Base-by-base conservation (phyloP, 2,329 filamentous ascomycete species). In the Gyromitra esculenta region DNA sequence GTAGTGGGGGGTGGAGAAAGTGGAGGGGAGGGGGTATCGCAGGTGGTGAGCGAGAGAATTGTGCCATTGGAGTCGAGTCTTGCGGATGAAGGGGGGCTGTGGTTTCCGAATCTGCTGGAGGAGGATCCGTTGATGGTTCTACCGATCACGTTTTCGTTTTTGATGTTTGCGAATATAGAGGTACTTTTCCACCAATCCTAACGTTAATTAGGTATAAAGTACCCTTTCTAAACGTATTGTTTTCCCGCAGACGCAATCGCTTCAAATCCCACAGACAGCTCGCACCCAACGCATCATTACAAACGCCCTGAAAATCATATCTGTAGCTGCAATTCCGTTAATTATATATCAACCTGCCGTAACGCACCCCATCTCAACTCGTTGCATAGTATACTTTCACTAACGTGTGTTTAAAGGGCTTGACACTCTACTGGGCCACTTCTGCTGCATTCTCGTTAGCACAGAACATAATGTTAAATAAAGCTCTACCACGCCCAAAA, bases 101-200 rank as follows among this genome's bases (percentile, higher is more conserved):
- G 79, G 78, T 80, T 79, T 64, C 66, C 65, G 56, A 76, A 80
- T 70, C 52, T 81, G n/a, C 43, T 80, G 2, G 71, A 75, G 25
- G 71, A 77, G 48, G 80, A 81, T 76, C 77, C 79, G 6, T 57
- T 73, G 48, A 75, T 79, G 50, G 43, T 78, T 8, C 56, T 81
- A 31, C 80, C 80, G 4, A 57, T 80, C 35, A 39, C 77, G 2
- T 81, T 80, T 56, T 78, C 77, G 3, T 64, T 79, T 9, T 56
- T 78, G n/a, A 21, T 80, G 43, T 77, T 78, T 64, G 79, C 79
- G 5, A 81, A 81, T 54, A 65, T 80, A 2, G 75, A 75, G 75
- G 60, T 76, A 31, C 15, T n/a, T 31, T 5, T 13, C n/a, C 25
- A 37, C 31, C 6, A n/a, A 3, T 11, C 15, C 31, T 39, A 25